These are phyloP conservation scores for Microdochium trichocladiopsis DNA, from an alignment of 2,329 filamentous ascomycete genomes.

Conservation along the genomic window DNA sequence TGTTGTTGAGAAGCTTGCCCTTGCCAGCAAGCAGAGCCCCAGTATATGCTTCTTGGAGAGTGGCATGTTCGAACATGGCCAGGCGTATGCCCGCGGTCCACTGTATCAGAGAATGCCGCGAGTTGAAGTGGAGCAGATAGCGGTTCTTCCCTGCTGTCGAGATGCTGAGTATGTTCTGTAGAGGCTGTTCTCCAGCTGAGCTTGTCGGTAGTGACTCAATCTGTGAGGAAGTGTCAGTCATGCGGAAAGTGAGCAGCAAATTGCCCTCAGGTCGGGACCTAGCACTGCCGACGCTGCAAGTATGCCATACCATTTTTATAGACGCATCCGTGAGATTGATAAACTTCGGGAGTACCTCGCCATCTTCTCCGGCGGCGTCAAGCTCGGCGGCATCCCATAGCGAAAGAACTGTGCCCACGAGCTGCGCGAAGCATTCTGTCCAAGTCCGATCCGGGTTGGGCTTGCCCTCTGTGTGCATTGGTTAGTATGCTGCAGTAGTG, in stretches of 20 bases:
- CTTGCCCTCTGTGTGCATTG: slow-evolving; percentile 59
- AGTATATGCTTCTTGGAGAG: slow-evolving; percentile 92
- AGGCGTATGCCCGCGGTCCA: slow-evolving; percentile 95
- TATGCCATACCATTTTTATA: slow-evolving; percentile 77
- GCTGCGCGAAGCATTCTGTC: slow-evolving; percentile 95
- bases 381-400: slow-evolving; percentile 92
- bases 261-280: too few relatives aligned
- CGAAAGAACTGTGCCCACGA: slow-evolving; percentile 90
- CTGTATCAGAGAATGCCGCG: slow-evolving; percentile 83
- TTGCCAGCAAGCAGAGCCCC: slow-evolving; percentile 93
- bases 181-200: slow-evolving; percentile 65
- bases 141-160: slow-evolving; percentile 94
- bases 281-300: too few relatives aligned
- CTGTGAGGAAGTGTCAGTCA: slow-evolving; percentile 36
- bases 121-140: slow-evolving; percentile 94
- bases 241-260: background rate
- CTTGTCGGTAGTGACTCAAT: slow-evolving; percentile 86
- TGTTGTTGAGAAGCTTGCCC: slow-evolving; percentile 83
- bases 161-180: slow-evolving; percentile 92
- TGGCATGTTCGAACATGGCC: slow-evolving; percentile 89
- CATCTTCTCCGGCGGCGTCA: slow-evolving; percentile 77
- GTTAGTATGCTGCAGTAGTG: slow-evolving; percentile 12
- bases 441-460: slow-evolving; percentile 82
- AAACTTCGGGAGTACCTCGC: slow-evolving; percentile 82
- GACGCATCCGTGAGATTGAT: slow-evolving; percentile 97